phyloP scores from a whole-genome alignment of 2,329 filamentous ascomycete genomes.

The Phialocephala sp. region DNA sequence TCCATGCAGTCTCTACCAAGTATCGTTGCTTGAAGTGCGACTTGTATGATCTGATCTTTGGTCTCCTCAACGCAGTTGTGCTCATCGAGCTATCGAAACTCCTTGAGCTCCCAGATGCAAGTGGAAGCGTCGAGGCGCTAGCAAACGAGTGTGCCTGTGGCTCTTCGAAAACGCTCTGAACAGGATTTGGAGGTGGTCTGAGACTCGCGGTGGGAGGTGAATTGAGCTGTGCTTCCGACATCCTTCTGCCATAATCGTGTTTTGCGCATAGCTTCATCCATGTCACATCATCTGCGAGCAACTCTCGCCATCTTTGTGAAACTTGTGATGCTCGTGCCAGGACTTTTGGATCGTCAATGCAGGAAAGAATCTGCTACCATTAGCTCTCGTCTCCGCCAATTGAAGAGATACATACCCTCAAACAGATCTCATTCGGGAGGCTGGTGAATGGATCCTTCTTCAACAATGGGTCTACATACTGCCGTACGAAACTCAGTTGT shows the following conservation, averaged over 20 bases:
- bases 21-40: conserved; percentile 98
- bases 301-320: conserved; percentile 91
- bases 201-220: conserved; percentile 31
- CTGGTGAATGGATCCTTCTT: conserved; percentile 97
- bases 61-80: conserved; percentile 52
- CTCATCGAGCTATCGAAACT: conserved; percentile 61
- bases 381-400: background rate
- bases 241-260: conserved; percentile 77
- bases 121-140: conserved; percentile 49
- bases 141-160: conserved; percentile 50
- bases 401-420: conserved; percentile 67
- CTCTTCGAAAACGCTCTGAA: conserved; percentile 31
- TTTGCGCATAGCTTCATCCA: conserved; percentile 98
- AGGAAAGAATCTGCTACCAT: conserved; percentile 79
- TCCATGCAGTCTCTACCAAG: conserved; percentile 96
- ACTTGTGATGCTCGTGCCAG: conserved; percentile 93
- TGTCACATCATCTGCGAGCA: conserved; percentile 94
- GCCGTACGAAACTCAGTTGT: conserved; percentile 92
- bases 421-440: conserved; percentile 89
- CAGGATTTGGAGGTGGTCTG: conserved; percentile 40
- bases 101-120: conserved; percentile 44
- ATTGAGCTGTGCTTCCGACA: conserved; percentile 48
- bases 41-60: conserved; percentile 81
- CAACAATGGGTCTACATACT: conserved; percentile 90
- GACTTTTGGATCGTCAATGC: conserved; percentile 95